phyloP scores from a whole-genome alignment of 2,329 filamentous ascomycete genomes.

The Aspergillus sp. region DNA sequence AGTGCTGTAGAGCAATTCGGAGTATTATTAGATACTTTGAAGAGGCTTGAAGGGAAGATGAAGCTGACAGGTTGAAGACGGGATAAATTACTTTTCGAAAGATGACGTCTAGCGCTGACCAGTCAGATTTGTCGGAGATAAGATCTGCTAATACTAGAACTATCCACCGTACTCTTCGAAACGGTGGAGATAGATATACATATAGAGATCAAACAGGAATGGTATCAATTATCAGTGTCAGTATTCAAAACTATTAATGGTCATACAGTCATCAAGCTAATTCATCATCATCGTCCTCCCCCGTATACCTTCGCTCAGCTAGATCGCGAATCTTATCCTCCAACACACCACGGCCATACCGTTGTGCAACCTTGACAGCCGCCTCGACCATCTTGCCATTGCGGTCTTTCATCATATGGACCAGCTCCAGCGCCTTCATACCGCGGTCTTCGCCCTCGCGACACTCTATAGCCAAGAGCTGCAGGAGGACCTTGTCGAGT shows the following conservation, averaged over 20 bases:
- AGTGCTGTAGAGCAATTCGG: background rate
- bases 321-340: conserved; percentile 89
- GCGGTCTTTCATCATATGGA: conserved; percentile 79
- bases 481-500: conserved; percentile 86
- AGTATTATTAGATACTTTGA: background rate
- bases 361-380: conserved; percentile 82
- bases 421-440: conserved; percentile 93
- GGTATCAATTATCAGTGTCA: conserved; percentile 7
- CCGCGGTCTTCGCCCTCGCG: conserved; percentile 89
- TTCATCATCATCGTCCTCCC: conserved; percentile 61
- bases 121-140: background rate
- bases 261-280: conserved; percentile 32
- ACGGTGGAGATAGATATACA: no score
- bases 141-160: background rate
- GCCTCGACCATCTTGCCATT: conserved; percentile 90
- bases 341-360: conserved; percentile 79
- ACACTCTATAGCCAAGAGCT: conserved; percentile 88
- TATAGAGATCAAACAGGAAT: background rate
- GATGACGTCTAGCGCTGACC: conserved; percentile 11
- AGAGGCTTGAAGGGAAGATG: background rate
- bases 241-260: background rate
- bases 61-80: background rate
- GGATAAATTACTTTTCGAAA: background rate
- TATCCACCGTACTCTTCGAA: background rate
- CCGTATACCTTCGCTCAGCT: conserved; percentile 70